Base-by-base conservation (phyloP, 2,329 filamentous ascomycete species). In the Cyphellophora attinorum region DNA sequence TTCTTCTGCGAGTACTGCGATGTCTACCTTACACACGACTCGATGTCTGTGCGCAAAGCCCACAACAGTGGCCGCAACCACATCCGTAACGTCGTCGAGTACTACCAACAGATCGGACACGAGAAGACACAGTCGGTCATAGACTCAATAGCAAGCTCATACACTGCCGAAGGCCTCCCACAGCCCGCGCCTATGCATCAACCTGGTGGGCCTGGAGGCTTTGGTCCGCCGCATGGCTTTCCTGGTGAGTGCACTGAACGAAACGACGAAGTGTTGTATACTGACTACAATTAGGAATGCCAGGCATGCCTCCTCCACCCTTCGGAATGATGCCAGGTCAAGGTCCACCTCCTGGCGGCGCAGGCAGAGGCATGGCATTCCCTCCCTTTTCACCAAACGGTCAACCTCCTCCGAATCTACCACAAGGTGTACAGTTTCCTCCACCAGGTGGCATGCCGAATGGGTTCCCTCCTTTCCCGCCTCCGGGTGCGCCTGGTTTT, bases 11-110 rank as follows among this genome's bases (percentile, higher is more conserved):
- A 98, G 62, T 98, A 98, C 65, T 98, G 91, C 75, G 91, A 98
- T 81, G 91, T 98, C 62, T 98, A 98, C 74, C 82, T 98, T 52
- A 98, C 91, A 49, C 91, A 98, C 74, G 91, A 98, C 72, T 94
- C 86, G 29, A 96, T 96, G 89, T 94, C 86, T 65, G 91, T 98
- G 64, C 88, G 91, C 53, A 96, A 96, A 68, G 91, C 91, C 32
- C 91, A 98, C 65, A 98, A 98, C 70, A 82, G 78, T 58, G 91
- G 91, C 44, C 79, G 89, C 52, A 98, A 98, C 67, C 91, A 98
- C 58, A 67, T 98, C 44, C 84, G 91, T 55, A 98, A 98, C 61
- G 91, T 98, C 18, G 81, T 95, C 51, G 88, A 95, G 58, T 98
- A 98, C 67, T 98, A 98, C 62, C 88, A 96, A 66, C 85, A 96